phyloP scores from a whole-genome alignment of 345 rosid species.

The Geranium brycei region DNA sequence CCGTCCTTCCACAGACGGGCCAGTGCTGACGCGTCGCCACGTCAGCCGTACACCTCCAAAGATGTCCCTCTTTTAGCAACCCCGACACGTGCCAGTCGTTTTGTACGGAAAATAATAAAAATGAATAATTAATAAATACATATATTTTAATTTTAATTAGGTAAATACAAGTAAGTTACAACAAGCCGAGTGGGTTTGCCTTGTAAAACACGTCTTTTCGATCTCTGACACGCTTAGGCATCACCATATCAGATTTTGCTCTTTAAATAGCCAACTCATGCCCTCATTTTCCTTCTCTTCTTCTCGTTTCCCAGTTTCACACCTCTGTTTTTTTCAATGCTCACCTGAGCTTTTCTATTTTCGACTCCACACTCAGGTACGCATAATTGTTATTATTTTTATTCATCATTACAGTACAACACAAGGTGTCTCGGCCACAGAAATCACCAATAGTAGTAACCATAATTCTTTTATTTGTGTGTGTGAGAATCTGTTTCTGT shows the following conservation, averaged over 20 bases:
- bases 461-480: too few relatives aligned
- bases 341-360: background rate
- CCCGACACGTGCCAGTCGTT: conserved; percentile 23
- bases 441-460: too few relatives aligned
- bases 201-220: conserved; percentile 48
- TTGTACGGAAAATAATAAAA: too few relatives aligned
- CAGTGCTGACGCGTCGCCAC: conserved; percentile 1
- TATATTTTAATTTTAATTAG: background rate
- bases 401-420: background rate
- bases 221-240: too few relatives aligned
- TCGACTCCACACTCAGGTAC: background rate
- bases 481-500: background rate
- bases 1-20: background rate
- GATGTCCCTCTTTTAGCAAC: conserved; percentile 10
- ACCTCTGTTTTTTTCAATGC: background rate
- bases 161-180: background rate
- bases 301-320: background rate
- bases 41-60: conserved; percentile 5
- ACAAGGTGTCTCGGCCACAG: background rate
- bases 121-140: too few relatives aligned
- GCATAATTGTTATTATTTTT: background rate
- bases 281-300: conserved; percentile 8
- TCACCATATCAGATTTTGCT: conserved; percentile 13
- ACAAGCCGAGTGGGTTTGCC: conserved; percentile 20
- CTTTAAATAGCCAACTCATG: conserved; percentile 47